Base-by-base conservation (phyloP, 2,329 filamentous ascomycete species). In the Exserohilum turcica region DNA sequence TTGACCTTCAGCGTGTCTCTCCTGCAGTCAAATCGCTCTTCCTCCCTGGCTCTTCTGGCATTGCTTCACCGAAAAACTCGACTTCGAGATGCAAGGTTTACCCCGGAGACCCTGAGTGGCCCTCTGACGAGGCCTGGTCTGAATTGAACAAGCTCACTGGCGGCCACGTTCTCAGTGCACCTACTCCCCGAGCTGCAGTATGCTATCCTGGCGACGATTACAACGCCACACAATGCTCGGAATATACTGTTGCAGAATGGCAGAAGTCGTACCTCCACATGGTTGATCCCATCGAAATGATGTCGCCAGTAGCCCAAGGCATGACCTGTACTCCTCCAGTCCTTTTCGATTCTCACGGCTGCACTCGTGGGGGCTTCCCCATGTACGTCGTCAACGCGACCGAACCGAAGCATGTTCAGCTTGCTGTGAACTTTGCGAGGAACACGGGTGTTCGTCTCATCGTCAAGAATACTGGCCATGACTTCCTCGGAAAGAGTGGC, bases 41-140 rank as follows among this genome's bases (percentile, higher is more conserved):
- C 16, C 46, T 56, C 9, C 58, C 65, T 3, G 52, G 44, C 18
- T 56, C 57, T 16, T 44, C 48, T 13, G 24, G 24, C 16, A 16
- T n/a, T 10, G 32, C 55, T 12, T 13, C 56, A 3, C 51, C 61
- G 16, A 56, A 46, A n/a, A 58, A 54, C 24, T 54, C 52, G 18
- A 59, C 60, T 8, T 65, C 65, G 9, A 52, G 65, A 55, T 84
- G 81, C 70, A 84, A 82, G 65, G 73, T 79, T 2, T 79, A 77
- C 39, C 81, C 80, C 1, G 76, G 74, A 16, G 76, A 77, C 12
- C 19, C 65, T 6, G 65, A 65, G 40, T 85, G 82, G 83, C 83
- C 83, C 0, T 77, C 76, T 0, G 54, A 74, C 10, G 60, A 70
- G 0, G 68, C 67, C 10, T 85, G 82, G 82, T 53, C 61, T 6